Conservation (phyloP, 352 stramenopile genomes). For the Chrysophaeum taylorii region DNA sequence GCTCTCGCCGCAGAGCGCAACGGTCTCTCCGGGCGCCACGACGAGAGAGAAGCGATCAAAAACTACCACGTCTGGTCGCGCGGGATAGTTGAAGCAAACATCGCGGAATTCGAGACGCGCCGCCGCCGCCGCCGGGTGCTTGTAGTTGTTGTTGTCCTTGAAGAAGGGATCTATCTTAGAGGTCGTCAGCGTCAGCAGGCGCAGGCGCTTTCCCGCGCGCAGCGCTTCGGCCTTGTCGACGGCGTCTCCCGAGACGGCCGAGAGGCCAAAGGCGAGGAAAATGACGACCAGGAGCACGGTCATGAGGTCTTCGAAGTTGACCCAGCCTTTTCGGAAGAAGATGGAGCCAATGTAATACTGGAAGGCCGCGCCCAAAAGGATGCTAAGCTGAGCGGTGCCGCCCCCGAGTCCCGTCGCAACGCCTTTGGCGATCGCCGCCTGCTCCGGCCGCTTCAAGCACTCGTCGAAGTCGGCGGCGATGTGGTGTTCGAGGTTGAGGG, state of each 20-base stretch:
- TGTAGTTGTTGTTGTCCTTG: constrained; percentile 42
- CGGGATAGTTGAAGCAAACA: constrained; percentile 75
- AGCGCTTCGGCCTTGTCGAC: constrained; percentile 31
- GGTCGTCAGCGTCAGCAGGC: too few species aligned
- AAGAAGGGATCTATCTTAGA: constrained; percentile 58
- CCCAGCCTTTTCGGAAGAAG: constrained; percentile 45
- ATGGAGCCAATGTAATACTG: constrained; percentile 53
- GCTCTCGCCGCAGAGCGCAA: constrained; percentile 53
- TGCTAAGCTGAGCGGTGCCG: constrained; percentile 45
- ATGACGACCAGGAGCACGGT: constrained; percentile 59
- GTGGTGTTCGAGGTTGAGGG: constrained; percentile 12
- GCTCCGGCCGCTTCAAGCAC: constrained; percentile 9
- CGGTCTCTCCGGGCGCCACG: constrained; percentile 39
- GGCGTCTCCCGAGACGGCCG: neutral
- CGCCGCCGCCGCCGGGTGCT: constrained; percentile 29
- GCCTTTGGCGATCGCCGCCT: constrained; percentile 28
- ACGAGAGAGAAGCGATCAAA: constrained; percentile 40
- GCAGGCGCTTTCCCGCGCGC: constrained; percentile 43
- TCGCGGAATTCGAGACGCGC: constrained; percentile 60
- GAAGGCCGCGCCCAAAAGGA: constrained; percentile 47
- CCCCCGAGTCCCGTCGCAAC: constrained; percentile 42
- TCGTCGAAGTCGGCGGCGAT: constrained; percentile 22
- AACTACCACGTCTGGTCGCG: constrained; percentile 42
- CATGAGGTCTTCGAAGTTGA: constrained; percentile 57
- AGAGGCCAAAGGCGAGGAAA: constrained; percentile 35